Evolutionary conservation across 2,329 filamentous ascomycete species (phyloP).

Genomic region (Xylariales sp.): DNA sequence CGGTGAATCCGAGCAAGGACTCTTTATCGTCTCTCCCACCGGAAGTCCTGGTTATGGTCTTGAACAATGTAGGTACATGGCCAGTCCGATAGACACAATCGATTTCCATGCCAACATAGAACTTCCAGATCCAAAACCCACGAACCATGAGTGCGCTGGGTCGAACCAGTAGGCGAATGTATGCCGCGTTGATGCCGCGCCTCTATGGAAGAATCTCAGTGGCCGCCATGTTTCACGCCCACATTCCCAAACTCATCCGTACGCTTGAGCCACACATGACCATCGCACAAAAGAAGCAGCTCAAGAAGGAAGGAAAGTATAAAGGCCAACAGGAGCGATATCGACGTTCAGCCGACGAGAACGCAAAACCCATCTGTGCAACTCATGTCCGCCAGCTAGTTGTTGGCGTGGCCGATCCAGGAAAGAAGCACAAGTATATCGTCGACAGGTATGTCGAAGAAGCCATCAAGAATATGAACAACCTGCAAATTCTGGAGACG

Average conservation of each 20-base stretch:
- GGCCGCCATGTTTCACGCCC: slow-evolving; percentile 5
- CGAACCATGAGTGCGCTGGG: slow-evolving; percentile 2
- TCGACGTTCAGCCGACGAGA: slow-evolving; percentile 1
- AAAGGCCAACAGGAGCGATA: slow-evolving; percentile 8
- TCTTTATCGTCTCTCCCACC: slow-evolving; percentile 3
- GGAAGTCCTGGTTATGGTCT: slow-evolving; percentile 6
- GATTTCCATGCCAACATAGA: too few relatives aligned
- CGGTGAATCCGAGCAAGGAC: too few relatives aligned
- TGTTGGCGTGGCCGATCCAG: slow-evolving; percentile 1
- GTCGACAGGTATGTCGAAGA: slow-evolving; percentile 8
- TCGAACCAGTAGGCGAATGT: slow-evolving; percentile 4
- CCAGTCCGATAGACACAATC: too few relatives aligned
- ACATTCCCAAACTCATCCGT: slow-evolving; percentile 9
- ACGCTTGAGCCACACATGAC: slow-evolving; percentile 7
- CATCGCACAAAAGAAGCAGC: slow-evolving; percentile 8
- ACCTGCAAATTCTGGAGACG: slow-evolving; percentile 5
- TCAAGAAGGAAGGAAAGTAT: slow-evolving; percentile 9
- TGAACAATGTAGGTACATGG: too few relatives aligned
- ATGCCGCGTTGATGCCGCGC: slow-evolving; percentile 6
- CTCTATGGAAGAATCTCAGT: slow-evolving; percentile 4
- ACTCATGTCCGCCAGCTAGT: slow-evolving; percentile 5
- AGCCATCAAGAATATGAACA: slow-evolving; percentile 3
- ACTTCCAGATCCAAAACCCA: neutral
- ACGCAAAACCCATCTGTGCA: slow-evolving; percentile 4
- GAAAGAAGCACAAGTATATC: slow-evolving; percentile 7